Evolutionary conservation across 805 yeast genomes (phyloP).

Genomic region (Kodamaea hsintzibuensis): DNA sequence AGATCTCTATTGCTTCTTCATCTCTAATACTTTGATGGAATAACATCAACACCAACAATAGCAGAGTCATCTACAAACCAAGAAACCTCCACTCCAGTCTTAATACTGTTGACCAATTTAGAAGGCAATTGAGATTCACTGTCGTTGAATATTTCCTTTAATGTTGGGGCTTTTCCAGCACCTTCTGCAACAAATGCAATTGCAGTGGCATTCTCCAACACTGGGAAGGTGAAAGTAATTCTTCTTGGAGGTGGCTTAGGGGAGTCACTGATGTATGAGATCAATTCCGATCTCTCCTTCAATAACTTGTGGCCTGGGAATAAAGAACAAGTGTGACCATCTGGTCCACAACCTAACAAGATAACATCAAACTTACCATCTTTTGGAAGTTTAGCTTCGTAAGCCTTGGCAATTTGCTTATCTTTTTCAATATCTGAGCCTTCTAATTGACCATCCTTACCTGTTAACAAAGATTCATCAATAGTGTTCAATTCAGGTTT

Average conservation of each 20-base stretch:
- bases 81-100: slow-evolving; percentile 48
- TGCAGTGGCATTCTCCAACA: slow-evolving; percentile 50
- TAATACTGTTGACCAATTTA: slow-evolving; percentile 64
- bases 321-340: slow-evolving; percentile 91
- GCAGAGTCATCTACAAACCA: slow-evolving; percentile 92
- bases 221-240: slow-evolving; percentile 84
- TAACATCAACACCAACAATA: slow-evolving; percentile 56
- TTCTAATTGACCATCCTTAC: slow-evolving; percentile 42
- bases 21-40: slow-evolving; percentile 36
- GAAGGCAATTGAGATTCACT: slow-evolving; percentile 60
- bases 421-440: slow-evolving; percentile 51
- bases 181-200: slow-evolving; percentile 91
- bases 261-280: slow-evolving; percentile 73
- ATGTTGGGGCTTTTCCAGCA: slow-evolving; percentile 71
- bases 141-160: slow-evolving; percentile 67
- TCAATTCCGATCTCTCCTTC: slow-evolving; percentile 49
- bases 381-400: slow-evolving; percentile 57
- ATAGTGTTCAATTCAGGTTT: slow-evolving; percentile 69
- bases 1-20: not conserved
- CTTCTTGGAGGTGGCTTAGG: slow-evolving; percentile 95
- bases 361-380: slow-evolving; percentile 58
- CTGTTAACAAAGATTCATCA: slow-evolving; percentile 59
- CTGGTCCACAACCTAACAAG: slow-evolving; percentile 91
- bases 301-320: slow-evolving; percentile 82
- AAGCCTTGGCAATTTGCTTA: slow-evolving; percentile 56